These are phyloP conservation scores for Fusarium sp. DNA, from an alignment of 2,329 filamentous ascomycete species.

Conservation along the genomic window DNA sequence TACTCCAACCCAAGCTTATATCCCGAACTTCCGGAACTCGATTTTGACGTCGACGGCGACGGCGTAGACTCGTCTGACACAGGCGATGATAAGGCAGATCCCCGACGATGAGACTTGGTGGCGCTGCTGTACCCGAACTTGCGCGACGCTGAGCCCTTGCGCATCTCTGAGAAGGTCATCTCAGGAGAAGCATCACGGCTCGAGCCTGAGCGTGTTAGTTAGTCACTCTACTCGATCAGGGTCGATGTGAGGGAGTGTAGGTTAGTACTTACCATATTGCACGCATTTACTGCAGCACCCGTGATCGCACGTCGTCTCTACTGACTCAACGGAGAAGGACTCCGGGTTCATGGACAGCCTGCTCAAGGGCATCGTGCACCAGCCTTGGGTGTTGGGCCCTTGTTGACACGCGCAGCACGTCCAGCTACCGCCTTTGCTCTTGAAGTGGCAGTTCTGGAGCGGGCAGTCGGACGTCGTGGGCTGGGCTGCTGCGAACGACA, in stretches of 20 bases:
- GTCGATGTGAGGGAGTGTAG: neutral
- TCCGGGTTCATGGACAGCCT: slow-evolving; percentile 51
- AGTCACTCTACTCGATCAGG: neutral
- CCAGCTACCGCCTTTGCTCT: slow-evolving; percentile 63
- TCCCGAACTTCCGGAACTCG: slow-evolving; percentile 39
- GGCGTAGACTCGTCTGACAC: slow-evolving; percentile 26
- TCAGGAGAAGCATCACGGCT: slow-evolving; percentile 53
- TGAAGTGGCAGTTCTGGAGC: slow-evolving; percentile 65
- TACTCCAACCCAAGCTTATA: slow-evolving; percentile 51
- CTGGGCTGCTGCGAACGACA: slow-evolving; percentile 61
- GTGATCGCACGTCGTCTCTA: slow-evolving; percentile 63
- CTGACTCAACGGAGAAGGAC: slow-evolving; percentile 52
- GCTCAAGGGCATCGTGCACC: slow-evolving; percentile 60
- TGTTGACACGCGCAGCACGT: slow-evolving; percentile 66
- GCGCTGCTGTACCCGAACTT: slow-evolving; percentile 53
- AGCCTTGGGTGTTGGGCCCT: slow-evolving; percentile 65
- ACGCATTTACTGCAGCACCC: slow-evolving; percentile 65
- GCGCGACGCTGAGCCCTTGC: slow-evolving; percentile 54
- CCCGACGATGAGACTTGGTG: slow-evolving; percentile 49
- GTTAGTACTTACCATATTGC: slow-evolving; percentile 55
- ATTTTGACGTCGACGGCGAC: slow-evolving; percentile 42
- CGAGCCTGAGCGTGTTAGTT: slow-evolving; percentile 46
- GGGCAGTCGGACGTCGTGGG: slow-evolving; percentile 60
- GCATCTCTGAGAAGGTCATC: slow-evolving; percentile 54
- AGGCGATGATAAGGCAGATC: slow-evolving; percentile 46